Base-by-base conservation (phyloP, 228 moss, liverwort and hornwort genomes). In the Sphagnum magellanicum region DNA sequence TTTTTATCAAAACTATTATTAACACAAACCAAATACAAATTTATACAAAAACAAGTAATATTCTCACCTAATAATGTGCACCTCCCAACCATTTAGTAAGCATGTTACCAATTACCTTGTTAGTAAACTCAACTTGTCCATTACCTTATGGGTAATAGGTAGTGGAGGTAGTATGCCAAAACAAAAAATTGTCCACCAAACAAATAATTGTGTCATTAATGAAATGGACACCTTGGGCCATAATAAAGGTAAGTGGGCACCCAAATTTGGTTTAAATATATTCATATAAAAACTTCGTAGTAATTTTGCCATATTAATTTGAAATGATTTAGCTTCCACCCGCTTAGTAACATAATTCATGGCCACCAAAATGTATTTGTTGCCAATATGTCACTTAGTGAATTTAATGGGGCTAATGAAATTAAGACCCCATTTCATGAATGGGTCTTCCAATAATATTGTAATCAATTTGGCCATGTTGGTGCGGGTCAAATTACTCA, bases 371-470 rank as follows among this genome's bases (percentile, higher is more conserved):
- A 32, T 50, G 11, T 51, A 66, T 12, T 46, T 6, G 4, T 52
- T 67, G 9, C 15, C 46, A 8, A 32, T 14, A 16, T 6, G 10
- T 4, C 53, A 8, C 52, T 32, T 6, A 12, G 52, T 6, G 67
- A 17, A 52, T 67, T 67, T 5, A 50, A 67, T 67, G 6, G 52
- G 17, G 1, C 53, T 32, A 2, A 53, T 47, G 50, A 67, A 67
- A 53, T 67, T 53, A 17, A 67, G 6, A 9, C 52, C 16, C 15
- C 52, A 53, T 1, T 67, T 52, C 67, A 67, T 67, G 53, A 67
- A 67, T 0, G 67, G 67, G 15, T 66, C 13, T 1, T 6, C 5
- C 14, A 51, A 51, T 66, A 66, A 5, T 0, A 49, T 15, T 7
- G 53, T 5, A 5, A 12, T 53, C 0, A 53, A 12, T 4, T 0